Evolutionary conservation across 2,329 filamentous ascomycete species (phyloP).

Genomic region (Fusarium sp.): DNA sequence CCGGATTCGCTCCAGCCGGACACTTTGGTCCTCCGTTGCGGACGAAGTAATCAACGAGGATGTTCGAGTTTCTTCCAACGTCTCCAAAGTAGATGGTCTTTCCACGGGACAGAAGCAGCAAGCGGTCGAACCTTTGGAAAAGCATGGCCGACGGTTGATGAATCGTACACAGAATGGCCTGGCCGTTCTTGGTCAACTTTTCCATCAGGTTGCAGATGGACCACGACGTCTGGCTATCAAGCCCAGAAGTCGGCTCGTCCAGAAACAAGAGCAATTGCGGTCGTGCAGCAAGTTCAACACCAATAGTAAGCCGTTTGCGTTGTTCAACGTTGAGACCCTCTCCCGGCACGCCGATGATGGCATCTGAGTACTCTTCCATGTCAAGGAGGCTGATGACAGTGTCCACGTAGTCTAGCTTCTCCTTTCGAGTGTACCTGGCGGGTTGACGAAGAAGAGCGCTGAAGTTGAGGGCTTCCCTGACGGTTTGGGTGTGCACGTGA

Average conservation of each 20-base stretch:
- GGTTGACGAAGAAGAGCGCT: slow-evolving; percentile 85
- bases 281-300: slow-evolving; percentile 63
- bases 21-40: slow-evolving; percentile 67
- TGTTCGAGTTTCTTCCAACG: slow-evolving; percentile 66
- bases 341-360: slow-evolving; percentile 69
- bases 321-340: slow-evolving; percentile 69
- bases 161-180: slow-evolving; percentile 62
- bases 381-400: slow-evolving; percentile 74
- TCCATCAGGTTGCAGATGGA: slow-evolving; percentile 68
- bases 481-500: slow-evolving; percentile 81
- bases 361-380: slow-evolving; percentile 72
- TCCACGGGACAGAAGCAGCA: slow-evolving; percentile 70
- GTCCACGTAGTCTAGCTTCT: slow-evolving; percentile 85
- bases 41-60: slow-evolving; percentile 69
- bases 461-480: slow-evolving; percentile 85
- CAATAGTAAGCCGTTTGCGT: slow-evolving; percentile 68
- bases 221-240: slow-evolving; percentile 70
- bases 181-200: slow-evolving; percentile 63
- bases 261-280: slow-evolving; percentile 67
- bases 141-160: slow-evolving; percentile 62
- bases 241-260: slow-evolving; percentile 67
- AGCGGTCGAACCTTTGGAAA: slow-evolving; percentile 64
- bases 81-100: slow-evolving; percentile 75
- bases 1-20: slow-evolving; percentile 68
- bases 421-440: slow-evolving; percentile 69